Percentiles rank a stretch among this genome's conserved stretches.
Evolutionary conservation across 179 eudicot genomes (phyloP).

Genomic region (Spinacia oleracea): DNA sequence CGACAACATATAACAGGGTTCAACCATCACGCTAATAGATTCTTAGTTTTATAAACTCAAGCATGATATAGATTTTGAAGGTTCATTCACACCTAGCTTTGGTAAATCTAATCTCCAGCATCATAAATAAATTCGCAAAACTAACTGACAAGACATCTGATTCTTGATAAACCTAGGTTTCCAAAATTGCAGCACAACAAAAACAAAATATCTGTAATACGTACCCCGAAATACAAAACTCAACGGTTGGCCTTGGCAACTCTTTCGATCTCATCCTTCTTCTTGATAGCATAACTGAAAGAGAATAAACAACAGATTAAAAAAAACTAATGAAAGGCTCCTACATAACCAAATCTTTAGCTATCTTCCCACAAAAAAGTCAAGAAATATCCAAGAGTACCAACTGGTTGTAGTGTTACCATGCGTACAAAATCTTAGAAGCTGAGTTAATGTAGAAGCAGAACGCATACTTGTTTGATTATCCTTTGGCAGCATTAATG

Average conservation of each 20-base stretch:
- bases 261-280: conserved; percentile 85
- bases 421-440: not conserved
- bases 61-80: not conserved
- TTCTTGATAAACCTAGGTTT: conserved; percentile 1
- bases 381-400: not conserved
- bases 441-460: not conserved
- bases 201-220: not conserved
- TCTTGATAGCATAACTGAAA: conserved; percentile 78
- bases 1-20: too few species aligned
- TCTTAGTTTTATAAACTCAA: too few species aligned
- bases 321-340: too few species aligned
- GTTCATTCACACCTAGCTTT: not conserved
- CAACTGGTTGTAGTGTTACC: not conserved
- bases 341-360: not conserved
- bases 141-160: not conserved
- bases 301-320: not conserved
- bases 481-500: conserved; percentile 95
- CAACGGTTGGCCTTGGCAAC: conserved; percentile 71
- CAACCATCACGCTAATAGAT: too few species aligned
- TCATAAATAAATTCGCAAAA: conserved; percentile 7
- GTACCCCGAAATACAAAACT: conserved; percentile 18
- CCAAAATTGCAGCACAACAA: not conserved
- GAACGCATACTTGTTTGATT: conserved; percentile 72
- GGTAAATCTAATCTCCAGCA: conserved; percentile 11
- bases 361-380: not conserved